Conservation (phyloP, 2,329 filamentous ascomycete genomes). For the Thielaviopsis populi region DNA sequence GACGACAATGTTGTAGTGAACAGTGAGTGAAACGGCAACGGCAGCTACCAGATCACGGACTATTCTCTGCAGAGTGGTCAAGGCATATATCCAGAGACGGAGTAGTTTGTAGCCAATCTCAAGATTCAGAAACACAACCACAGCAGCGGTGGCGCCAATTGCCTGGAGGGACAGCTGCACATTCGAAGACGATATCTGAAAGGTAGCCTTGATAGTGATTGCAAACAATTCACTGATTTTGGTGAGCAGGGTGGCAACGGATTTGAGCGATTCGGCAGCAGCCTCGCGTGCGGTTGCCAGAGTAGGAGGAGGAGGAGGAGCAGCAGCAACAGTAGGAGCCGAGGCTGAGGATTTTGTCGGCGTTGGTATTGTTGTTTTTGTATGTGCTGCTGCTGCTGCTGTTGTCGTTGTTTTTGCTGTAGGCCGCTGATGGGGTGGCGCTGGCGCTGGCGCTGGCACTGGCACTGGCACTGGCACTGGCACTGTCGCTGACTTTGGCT, state of each 20-base stretch:
- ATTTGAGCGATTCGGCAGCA: conserved; percentile 13
- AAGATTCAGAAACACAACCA: conserved; percentile 15
- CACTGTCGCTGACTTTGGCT: no score
- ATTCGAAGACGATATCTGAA: conserved; percentile 17
- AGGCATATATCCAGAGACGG: conserved; percentile 15
- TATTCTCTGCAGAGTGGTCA: conserved; percentile 14
- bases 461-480: no score
- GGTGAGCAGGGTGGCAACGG: conserved; percentile 9
- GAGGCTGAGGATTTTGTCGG: conserved; percentile 1
- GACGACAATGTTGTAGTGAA: conserved; percentile 7
- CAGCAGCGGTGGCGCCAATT: conserved; percentile 11
- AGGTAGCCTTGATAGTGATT: conserved; percentile 14
- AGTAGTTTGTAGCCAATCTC: conserved; percentile 16
- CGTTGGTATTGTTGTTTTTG: not conserved
- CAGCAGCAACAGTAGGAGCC: not conserved
- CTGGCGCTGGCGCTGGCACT: not conserved
- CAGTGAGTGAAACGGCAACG: conserved; percentile 6
- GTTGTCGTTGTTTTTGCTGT: not conserved
- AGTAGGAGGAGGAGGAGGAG: not conserved
- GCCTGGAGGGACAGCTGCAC: conserved; percentile 14
- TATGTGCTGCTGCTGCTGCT: not conserved
- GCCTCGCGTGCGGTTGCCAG: conserved; percentile 2
- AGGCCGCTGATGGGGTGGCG: not conserved
- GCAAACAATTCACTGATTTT: conserved; percentile 12
- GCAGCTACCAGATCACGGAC: conserved; percentile 12